These are phyloP conservation scores for Neurospora discreta DNA, from an alignment of 495 filamentous ascomycete species.

Conservation along the genomic window DNA sequence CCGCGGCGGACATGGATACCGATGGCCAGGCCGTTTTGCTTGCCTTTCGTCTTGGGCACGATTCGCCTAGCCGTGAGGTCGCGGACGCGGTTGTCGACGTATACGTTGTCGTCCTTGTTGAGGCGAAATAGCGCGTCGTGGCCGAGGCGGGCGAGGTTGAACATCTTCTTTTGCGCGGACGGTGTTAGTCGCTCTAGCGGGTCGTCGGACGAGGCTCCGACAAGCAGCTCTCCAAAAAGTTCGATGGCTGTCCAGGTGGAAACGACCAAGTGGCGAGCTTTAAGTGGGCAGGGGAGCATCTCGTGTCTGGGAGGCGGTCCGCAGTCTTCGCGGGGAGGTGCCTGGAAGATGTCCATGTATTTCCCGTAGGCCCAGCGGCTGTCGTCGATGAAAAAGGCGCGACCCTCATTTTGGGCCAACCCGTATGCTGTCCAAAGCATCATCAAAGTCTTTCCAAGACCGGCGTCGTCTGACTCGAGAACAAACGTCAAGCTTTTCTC, in stretches of 20 bases:
- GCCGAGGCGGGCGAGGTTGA: conserved; percentile 47
- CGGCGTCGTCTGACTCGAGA: conserved; percentile 54
- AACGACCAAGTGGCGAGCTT: conserved; percentile 56
- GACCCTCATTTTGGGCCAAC: conserved; percentile 53
- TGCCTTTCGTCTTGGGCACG: conserved; percentile 22
- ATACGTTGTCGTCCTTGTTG: conserved; percentile 42
- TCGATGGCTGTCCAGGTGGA: conserved; percentile 47
- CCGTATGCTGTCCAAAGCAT: conserved; percentile 69
- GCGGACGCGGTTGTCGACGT: conserved; percentile 39
- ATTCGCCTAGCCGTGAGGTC: conserved; percentile 36
- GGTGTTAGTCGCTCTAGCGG: conserved; percentile 30
- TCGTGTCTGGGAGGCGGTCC: conserved; percentile 48
- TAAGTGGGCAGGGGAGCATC: conserved; percentile 60
- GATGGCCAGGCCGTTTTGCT: conserved; percentile 36
- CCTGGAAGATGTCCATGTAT: conserved; percentile 54
- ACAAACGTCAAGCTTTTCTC: conserved; percentile 57
- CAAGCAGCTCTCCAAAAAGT: conserved; percentile 41
- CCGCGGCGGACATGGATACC: conserved; percentile 66
- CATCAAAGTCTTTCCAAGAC: conserved; percentile 58
- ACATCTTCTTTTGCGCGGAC: conserved; percentile 32
- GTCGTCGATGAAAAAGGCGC: conserved; percentile 68
- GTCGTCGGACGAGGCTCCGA: conserved; percentile 41
- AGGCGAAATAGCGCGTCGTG: conserved; percentile 56
- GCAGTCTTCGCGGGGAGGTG: conserved; percentile 46
- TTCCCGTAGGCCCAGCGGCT: conserved; percentile 65